A percentile compares a stretch with the other conserved stretches of the same genome.
These are phyloP conservation scores for Tolypocladium tundrense DNA, from an alignment of 2,329 filamentous ascomycete species.

Conservation along the genomic window DNA sequence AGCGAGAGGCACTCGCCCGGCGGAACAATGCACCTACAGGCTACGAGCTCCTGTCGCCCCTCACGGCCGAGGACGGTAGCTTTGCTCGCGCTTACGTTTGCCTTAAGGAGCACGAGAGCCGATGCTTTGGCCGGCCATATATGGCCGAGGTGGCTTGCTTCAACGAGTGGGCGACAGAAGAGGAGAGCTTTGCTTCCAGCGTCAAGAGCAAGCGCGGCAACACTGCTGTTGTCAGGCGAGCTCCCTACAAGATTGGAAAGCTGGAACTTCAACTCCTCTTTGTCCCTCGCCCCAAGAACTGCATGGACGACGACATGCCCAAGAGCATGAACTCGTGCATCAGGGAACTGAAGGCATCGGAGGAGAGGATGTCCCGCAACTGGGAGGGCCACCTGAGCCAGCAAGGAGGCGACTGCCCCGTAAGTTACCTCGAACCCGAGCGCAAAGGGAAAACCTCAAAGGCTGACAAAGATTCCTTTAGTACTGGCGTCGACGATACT, in stretches of 20 bases:
- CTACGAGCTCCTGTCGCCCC: constrained; percentile 77
- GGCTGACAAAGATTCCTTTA: constrained; percentile 34
- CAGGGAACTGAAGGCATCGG: constrained; percentile 83
- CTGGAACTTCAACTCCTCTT: constrained; percentile 89
- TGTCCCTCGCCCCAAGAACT: constrained; percentile 81
- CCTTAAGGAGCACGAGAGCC: constrained; percentile 81
- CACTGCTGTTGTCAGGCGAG: constrained; percentile 62
- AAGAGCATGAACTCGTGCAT: constrained; percentile 99
- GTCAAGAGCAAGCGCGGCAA: constrained; percentile 87
- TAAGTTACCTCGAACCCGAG: constrained; percentile 41
- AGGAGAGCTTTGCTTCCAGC: constrained; percentile 66
- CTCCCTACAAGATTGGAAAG: constrained; percentile 95
- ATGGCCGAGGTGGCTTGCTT: constrained; percentile 88
- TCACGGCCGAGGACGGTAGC: constrained; percentile 84
- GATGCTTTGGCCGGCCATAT: constrained; percentile 80
- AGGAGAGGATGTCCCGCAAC: constrained; percentile 64
- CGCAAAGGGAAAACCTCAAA: background rate
- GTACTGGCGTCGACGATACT: constrained; percentile 98
- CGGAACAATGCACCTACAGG: constrained; percentile 56
- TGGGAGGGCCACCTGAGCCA: constrained; percentile 90
- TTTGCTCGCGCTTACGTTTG: constrained; percentile 92
- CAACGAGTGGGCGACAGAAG: constrained; percentile 96
- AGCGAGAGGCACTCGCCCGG: constrained; percentile 54
- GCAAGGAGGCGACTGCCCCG: constrained; percentile 93
- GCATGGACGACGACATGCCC: constrained; percentile 90